A percentile compares a stretch with the other conserved stretches of the same genome.
These are phyloP conservation scores for Xylaria curta DNA, from an alignment of 495 filamentous ascomycete genomes.

Conservation along the genomic window DNA sequence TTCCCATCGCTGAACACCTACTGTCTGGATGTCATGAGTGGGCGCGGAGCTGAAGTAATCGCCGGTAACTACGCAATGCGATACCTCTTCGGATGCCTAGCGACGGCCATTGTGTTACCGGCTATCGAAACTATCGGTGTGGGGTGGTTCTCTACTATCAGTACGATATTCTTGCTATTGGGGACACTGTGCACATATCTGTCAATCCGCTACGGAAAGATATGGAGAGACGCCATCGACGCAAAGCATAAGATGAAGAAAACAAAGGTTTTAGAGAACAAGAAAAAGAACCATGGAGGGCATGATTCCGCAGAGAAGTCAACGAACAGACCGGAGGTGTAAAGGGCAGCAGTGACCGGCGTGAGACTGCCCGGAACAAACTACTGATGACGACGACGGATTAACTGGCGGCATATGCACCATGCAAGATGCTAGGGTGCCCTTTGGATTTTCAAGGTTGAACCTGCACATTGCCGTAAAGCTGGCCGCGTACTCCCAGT, in stretches of 20 bases:
- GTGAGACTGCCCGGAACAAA: not conserved
- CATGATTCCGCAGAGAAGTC: conserved; percentile 12
- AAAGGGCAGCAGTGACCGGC: not conserved
- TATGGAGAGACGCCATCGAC: conserved; percentile 62
- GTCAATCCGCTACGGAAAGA: conserved; percentile 59
- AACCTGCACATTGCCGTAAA: conserved; percentile 17
- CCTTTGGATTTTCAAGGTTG: conserved; percentile 8
- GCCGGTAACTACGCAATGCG: conserved; percentile 76
- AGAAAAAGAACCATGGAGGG: conserved; percentile 13
- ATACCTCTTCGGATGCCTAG: conserved; percentile 71
- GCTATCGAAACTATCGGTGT: conserved; percentile 71
- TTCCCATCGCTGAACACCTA: conserved; percentile 78
- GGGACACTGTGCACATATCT: conserved; percentile 53
- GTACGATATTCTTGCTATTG: conserved; percentile 59
- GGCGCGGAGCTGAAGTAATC: conserved; percentile 68
- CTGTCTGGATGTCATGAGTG: conserved; percentile 76
- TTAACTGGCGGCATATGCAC: not conserved
- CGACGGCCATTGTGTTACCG: conserved; percentile 69
- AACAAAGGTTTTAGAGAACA: conserved; percentile 29
- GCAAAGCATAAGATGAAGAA: conserved; percentile 44
- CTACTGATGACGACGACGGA: conserved; percentile 19
- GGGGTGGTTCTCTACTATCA: conserved; percentile 68
- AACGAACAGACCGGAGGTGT: conserved; percentile 5
- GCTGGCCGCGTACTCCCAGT: conserved; percentile 18
- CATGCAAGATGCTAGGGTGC: conserved; percentile 18